These are phyloP conservation scores for Fusarium guadeloupense DNA, from an alignment of 2,329 filamentous ascomycete genomes.

Conservation along the genomic window DNA sequence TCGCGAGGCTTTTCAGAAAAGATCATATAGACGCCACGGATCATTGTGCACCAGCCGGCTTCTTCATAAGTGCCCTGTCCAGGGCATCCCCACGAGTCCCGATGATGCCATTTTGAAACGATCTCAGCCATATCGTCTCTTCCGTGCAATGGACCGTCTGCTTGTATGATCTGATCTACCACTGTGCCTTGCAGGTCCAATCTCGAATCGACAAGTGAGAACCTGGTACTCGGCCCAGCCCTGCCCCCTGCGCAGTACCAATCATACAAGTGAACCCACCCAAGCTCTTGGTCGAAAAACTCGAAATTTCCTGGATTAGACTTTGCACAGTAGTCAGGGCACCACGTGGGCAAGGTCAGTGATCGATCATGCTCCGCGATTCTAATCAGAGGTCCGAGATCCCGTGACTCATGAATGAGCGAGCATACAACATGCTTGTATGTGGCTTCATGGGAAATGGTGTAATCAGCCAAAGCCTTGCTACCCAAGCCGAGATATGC, in stretches of 20 bases:
- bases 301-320: not conserved
- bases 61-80: not conserved
- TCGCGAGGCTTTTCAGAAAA: not conserved
- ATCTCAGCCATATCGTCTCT: not conserved
- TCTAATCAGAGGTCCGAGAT: not conserved
- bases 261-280: not conserved
- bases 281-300: not conserved
- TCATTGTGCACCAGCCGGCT: not conserved
- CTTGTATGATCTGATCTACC: not conserved
- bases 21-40: not conserved
- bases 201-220: not conserved
- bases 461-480: not conserved
- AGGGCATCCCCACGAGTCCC: not conserved
- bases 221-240: rapidly evolving
- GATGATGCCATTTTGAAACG: not conserved
- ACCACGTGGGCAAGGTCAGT: not conserved
- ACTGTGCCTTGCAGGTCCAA: not conserved
- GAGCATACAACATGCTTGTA: not conserved
- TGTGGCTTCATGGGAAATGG: not conserved
- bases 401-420: not conserved
- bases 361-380: not conserved
- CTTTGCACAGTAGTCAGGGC: not conserved
- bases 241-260: not conserved
- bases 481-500: not conserved
- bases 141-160: not conserved